phyloP scores from a whole-genome alignment of 148 eudicot species.

The Rhododendron molle region DNA sequence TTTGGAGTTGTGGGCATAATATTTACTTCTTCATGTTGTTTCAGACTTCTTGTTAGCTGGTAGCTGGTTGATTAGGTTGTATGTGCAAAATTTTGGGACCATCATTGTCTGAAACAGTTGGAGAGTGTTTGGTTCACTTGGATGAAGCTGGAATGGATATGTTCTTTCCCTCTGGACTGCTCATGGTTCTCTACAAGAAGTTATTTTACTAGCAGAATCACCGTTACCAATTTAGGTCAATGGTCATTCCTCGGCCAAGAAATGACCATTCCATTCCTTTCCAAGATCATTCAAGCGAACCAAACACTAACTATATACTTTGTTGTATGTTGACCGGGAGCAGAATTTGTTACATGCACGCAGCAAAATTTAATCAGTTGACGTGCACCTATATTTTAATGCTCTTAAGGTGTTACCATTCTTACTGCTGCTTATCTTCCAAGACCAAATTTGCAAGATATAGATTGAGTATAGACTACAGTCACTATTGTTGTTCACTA shows the following conservation, averaged over 20 bases:
- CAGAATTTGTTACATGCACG: neutral
- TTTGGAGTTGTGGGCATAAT: neutral
- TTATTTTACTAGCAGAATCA: neutral
- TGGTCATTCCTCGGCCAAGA: neutral
- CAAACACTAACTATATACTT: neutral
- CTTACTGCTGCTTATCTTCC: neutral
- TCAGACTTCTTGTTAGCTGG: neutral
- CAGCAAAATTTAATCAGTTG: neutral
- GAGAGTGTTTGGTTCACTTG: neutral
- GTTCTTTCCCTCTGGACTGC: neutral
- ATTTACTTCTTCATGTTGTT: neutral
- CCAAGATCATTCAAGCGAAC: neutral
- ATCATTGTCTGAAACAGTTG: neutral
- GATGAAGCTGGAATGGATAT: neutral
- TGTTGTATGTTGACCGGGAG: neutral
- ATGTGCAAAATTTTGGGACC: neutral
- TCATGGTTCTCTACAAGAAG: neutral
- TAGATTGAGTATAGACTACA: conserved; percentile 3
- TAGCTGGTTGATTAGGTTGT: neutral
- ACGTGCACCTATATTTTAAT: neutral
- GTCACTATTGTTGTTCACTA: neutral
- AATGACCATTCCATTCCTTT: neutral
- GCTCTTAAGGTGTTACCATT: neutral
- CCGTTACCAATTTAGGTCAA: neutral
- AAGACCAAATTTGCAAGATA: neutral